Evolutionary conservation across 441 rosid species (phyloP).

Genomic region (Omphalea diandra): DNA sequence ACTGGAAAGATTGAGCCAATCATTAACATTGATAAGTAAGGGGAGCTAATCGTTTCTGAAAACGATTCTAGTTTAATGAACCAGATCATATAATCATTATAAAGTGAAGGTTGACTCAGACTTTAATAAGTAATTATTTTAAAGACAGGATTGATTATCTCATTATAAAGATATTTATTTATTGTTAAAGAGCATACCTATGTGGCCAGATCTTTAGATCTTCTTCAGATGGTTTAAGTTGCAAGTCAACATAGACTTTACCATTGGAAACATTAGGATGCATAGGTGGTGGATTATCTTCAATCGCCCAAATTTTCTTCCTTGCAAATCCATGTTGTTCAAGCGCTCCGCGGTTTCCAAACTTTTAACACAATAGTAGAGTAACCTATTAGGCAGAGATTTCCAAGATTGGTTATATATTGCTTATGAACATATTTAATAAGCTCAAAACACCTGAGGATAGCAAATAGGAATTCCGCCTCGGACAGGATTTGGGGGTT

Average conservation of each 20-base stretch:
- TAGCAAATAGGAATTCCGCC: constrained; percentile 97
- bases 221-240: constrained; percentile 75
- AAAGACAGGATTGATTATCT: too few relatives aligned
- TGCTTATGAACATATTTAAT: neutral
- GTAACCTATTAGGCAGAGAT: constrained; percentile 10
- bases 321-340: constrained; percentile 94
- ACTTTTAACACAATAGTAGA: constrained; percentile 36
- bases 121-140: neutral
- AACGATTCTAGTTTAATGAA: too few relatives aligned
- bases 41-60: too few relatives aligned
- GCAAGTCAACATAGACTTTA: constrained; percentile 56
- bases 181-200: too few relatives aligned
- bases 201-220: constrained; percentile 87
- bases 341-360: constrained; percentile 62
- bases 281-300: constrained; percentile 60
- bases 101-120: neutral
- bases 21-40: too few relatives aligned
- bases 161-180: too few relatives aligned
- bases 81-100: neutral
- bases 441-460: constrained; percentile 62
- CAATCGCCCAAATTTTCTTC: constrained; percentile 81
- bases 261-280: constrained; percentile 34
- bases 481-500: constrained; percentile 75
- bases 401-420: neutral
- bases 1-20: constrained; percentile 38